A percentile compares a stretch with the other conserved stretches of the same genome.
Conservation (phyloP, 2,329 filamentous ascomycete genomes). For the Phialophora macrospora region DNA sequence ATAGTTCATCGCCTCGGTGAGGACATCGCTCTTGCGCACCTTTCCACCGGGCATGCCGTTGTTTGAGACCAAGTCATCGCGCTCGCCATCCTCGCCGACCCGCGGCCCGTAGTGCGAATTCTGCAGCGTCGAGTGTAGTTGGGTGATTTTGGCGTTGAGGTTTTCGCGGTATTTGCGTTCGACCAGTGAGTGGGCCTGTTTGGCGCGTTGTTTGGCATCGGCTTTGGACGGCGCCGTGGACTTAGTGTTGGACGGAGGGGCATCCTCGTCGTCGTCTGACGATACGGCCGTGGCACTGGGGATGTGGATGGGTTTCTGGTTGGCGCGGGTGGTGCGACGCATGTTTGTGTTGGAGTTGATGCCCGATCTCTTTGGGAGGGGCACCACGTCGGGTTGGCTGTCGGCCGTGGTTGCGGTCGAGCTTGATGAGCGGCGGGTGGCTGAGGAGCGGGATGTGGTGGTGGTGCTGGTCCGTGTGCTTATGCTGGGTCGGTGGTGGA, state of each 20-base stretch:
- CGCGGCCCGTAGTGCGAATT: slow-evolving; percentile 36
- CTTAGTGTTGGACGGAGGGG: slow-evolving; percentile 18
- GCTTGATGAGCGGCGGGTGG: slow-evolving; percentile 23
- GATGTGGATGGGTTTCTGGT: slow-evolving; percentile 11
- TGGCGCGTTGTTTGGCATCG: slow-evolving; percentile 37
- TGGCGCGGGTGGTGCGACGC: slow-evolving; percentile 3
- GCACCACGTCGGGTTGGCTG: slow-evolving; percentile 23
- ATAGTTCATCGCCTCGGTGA: slow-evolving; percentile 39
- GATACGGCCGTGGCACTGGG: slow-evolving; percentile 18
- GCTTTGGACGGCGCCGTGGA: slow-evolving; percentile 31
- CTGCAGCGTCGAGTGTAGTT: slow-evolving; percentile 37
- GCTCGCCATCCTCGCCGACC: slow-evolving; percentile 25
- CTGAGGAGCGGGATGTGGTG: slow-evolving; percentile 21
- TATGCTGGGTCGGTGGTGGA: slow-evolving; percentile 30
- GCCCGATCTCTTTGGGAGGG: slow-evolving; percentile 25
- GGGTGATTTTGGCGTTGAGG: slow-evolving; percentile 39
- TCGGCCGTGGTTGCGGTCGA: slow-evolving; percentile 25
- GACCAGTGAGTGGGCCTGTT: slow-evolving; percentile 39
- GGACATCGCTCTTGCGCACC: slow-evolving; percentile 38
- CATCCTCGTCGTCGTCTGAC: slow-evolving; percentile 23
- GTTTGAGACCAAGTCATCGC: slow-evolving; percentile 10
- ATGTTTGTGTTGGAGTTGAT: slow-evolving; percentile 18
- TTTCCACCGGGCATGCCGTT: slow-evolving; percentile 25
- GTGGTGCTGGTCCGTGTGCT: slow-evolving; percentile 26
- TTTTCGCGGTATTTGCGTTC: slow-evolving; percentile 40